Evolutionary conservation across 805 yeast species (phyloP), one percentile per base, ranked within the genome.

Genomic region (Lachancea quebecensis): DNA sequence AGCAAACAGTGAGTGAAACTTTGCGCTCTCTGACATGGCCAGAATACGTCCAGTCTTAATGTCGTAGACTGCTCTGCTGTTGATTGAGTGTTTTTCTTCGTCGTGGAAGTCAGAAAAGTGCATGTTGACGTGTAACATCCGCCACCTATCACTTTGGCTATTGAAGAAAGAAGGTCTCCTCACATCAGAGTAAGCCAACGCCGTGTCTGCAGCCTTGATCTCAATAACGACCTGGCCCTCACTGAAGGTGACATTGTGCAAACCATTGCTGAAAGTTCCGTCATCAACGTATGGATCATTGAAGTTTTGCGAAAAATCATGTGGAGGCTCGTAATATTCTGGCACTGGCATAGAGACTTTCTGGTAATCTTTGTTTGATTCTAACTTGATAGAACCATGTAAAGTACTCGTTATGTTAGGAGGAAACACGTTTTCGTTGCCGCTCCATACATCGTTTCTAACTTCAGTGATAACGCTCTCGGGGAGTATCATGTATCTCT

Each of bases 11-110:
- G 88, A 82, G 42, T 71, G 68, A 59, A 80, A 80, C 58, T 82
- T 83, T 6, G 85, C 85, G 27, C 88, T 74, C 31, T 72, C 68
- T 1, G 88, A 73, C 15, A 76, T 57, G 0, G 81, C 71, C 12
- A 85, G 66, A 3, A 85, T 59, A 42, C 84, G 69, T 0, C 95
- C 95, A 1, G 78, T 65, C 16, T 73, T 71, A 49, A 83, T 81
- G 56, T 82, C 86, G 58, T 82, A 83, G 1, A 81, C 71, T 0
- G 89, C 90, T 18, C 66, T 65, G 10, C 85, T 65, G 4, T 70
- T 68, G 15, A 88, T 52, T 1, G 60, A 57, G 56, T 81, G 79
- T 44, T 66, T 69, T 29, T 77, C 72, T 7, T 66, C 56, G 49
- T 82, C 85, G 3, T 66, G 64, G 16, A 55, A 45, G 57, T 81